A percentile compares a stretch with the other conserved stretches of the same genome.
These are phyloP conservation scores for Strobilomyces echinocephalus DNA, from an alignment of 768 basidiomycete species.

Conservation along the genomic window DNA sequence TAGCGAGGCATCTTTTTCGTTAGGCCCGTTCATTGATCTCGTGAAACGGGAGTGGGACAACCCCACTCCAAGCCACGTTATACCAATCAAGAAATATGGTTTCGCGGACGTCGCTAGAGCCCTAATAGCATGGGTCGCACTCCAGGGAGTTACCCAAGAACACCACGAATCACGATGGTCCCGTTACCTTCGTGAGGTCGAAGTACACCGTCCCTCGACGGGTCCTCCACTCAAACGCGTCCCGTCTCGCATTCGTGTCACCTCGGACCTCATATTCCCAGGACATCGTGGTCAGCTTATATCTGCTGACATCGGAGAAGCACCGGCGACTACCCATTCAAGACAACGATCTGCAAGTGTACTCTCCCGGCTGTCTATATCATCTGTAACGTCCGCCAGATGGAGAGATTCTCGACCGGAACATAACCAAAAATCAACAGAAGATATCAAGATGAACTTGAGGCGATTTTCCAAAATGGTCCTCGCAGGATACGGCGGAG, in stretches of 20 bases:
- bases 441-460: slow-evolving; percentile 63
- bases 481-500: slow-evolving; percentile 80
- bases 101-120: slow-evolving; percentile 64
- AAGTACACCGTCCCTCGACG: slow-evolving; percentile 46
- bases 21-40: slow-evolving; percentile 73
- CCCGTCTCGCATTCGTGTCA: slow-evolving; percentile 63
- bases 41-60: slow-evolving; percentile 75
- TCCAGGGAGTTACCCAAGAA: slow-evolving; percentile 78
- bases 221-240: slow-evolving; percentile 29
- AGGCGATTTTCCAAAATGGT: slow-evolving; percentile 79
- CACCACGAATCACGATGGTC: slow-evolving; percentile 76
- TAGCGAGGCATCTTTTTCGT: slow-evolving; percentile 76
- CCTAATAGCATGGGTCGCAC: slow-evolving; percentile 72
- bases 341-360: slow-evolving; percentile 29
- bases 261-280: slow-evolving; percentile 66
- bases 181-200: slow-evolving; percentile 58
- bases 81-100: slow-evolving; percentile 58
- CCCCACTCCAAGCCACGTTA: slow-evolving; percentile 44
- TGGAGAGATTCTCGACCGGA: slow-evolving; percentile 24
- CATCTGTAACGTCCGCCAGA: slow-evolving; percentile 25
- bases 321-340: slow-evolving; percentile 29
- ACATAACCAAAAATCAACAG: slow-evolving; percentile 29
- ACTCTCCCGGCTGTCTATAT: slow-evolving; percentile 23
- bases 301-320: slow-evolving; percentile 76
- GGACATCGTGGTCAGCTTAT: slow-evolving; percentile 68